Evolutionary conservation across 2,329 filamentous ascomycete species (phyloP), one percentile per base, ranked within the genome.

Genomic region (Fusarium succisae): DNA sequence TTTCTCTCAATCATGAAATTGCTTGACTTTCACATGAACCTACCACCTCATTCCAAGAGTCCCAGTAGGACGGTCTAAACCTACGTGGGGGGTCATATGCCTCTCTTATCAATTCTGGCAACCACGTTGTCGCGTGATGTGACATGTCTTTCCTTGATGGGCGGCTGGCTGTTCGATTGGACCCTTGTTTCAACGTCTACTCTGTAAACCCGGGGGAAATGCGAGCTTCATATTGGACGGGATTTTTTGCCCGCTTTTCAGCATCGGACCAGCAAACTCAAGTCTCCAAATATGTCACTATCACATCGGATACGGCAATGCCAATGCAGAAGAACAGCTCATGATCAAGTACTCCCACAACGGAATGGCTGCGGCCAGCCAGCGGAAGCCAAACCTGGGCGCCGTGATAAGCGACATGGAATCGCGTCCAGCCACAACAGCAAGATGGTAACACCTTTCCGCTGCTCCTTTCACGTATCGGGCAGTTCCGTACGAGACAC

Each of bases 91-190:
- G 60, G 41, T 60, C 58, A 45, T 41, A 50, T 70, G 66, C 63
- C 65, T 56, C 60, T 70, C 73, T 76, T 70, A 73, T 69, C 69
- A 66, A 66, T 48, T 70, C 37, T 54, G 56, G 48, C 50, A 59
- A 54, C 53, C 68, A 74, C 58, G 64, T 75, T 76, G 72, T 78
- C 73, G 76, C 75, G 76, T 78, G 76, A 78, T 77, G 58, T 45
- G 63, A 74, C 66, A 58, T 41, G 39, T 28, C 47, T 26, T 53
- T 28, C 47, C 48, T 57, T 69, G 54, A 24, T 26, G 55, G 55
- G 39, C 37, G 44, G 41, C 41, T 68, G 66, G 43, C 44, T 37
- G 43, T 62, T 69, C 56, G 63, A 60, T 56, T 62, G 72, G 74
- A 64, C 63, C 74, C 72, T 63, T 76, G 73, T 58, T 55, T 55